A percentile compares a stretch with the other conserved stretches of the same genome.
Conservation (phyloP, 78 protist species). For the Carpediemonas membranifera region DNA sequence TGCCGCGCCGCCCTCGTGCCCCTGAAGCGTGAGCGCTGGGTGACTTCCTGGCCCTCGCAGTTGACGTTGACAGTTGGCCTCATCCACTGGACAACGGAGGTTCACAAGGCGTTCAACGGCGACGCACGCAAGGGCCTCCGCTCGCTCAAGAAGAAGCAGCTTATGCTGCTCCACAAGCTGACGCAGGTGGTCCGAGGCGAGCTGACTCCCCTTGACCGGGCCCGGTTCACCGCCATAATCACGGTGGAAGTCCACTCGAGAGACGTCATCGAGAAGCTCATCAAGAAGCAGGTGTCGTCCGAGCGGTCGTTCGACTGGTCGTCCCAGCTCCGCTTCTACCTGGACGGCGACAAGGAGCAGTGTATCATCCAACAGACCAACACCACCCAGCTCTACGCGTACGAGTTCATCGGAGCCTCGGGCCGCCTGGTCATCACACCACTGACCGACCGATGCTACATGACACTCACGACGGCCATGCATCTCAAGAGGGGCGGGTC, state of each 20-base stretch:
- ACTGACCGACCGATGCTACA: conserved; percentile 72
- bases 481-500: conserved; percentile 51
- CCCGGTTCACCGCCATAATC: conserved; percentile 42
- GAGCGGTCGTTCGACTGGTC: conserved; percentile 34
- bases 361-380: conserved; percentile 32
- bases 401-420: conserved; percentile 69
- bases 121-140: conserved; percentile 16
- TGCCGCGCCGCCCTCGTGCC: too few species aligned
- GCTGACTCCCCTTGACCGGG: conserved; percentile 7
- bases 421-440: conserved; percentile 74
- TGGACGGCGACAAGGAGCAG: conserved; percentile 11
- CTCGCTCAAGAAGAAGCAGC: conserved; percentile 30
- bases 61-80: conserved; percentile 48
- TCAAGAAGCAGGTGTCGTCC: conserved; percentile 5
- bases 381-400: conserved; percentile 40
- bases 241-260: conserved; percentile 64
- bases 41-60: conserved; percentile 51
- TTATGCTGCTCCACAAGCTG: conserved; percentile 22
- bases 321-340: conserved; percentile 28
- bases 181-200: conserved; percentile 35
- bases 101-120: conserved; percentile 33
- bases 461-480: conserved; percentile 75
- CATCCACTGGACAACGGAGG: conserved; percentile 56
- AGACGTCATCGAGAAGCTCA: conserved; percentile 39
- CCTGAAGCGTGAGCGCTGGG: too few species aligned